These are phyloP conservation scores for Neoboletus magnificus DNA, from an alignment of 768 basidiomycete species.

Conservation along the genomic window DNA sequence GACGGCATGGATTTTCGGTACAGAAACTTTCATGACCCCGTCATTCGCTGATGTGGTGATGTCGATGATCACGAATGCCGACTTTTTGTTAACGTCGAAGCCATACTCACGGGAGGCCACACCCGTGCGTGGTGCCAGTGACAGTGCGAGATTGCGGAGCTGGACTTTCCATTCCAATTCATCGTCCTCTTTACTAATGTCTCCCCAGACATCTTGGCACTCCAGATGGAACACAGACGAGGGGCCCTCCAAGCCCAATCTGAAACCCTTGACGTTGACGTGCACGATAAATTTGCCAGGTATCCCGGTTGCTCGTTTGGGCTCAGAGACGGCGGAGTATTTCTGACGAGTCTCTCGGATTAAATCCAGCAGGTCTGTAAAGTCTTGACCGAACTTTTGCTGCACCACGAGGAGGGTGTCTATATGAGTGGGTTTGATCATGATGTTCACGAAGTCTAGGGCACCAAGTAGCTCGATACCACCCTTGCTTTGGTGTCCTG, in stretches of 20 bases:
- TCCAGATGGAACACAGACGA: slow-evolving; percentile 73
- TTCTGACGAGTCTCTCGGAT: slow-evolving; percentile 56
- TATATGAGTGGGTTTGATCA: slow-evolving; percentile 78
- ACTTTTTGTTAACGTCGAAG: slow-evolving; percentile 60
- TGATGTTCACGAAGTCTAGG: slow-evolving; percentile 67
- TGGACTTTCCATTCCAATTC: slow-evolving; percentile 63
- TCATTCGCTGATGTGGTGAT: slow-evolving; percentile 46
- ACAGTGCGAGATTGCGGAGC: slow-evolving; percentile 76
- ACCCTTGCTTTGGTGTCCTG: slow-evolving; percentile 51
- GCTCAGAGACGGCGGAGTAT: slow-evolving; percentile 10
- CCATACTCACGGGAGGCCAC: slow-evolving; percentile 33
- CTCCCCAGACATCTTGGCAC: slow-evolving; percentile 70
- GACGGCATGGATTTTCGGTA: slow-evolving; percentile 85
- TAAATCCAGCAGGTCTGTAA: slow-evolving; percentile 72
- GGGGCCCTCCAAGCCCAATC: slow-evolving; percentile 70
- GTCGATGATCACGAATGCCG: slow-evolving; percentile 85
- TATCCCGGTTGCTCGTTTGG: slow-evolving; percentile 14
- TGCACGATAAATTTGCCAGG: slow-evolving; percentile 44
- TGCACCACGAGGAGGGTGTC: slow-evolving; percentile 81
- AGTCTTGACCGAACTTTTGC: slow-evolving; percentile 87
- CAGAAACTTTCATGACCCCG: slow-evolving; percentile 44
- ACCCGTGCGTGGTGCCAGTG: slow-evolving; percentile 62
- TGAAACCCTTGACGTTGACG: slow-evolving; percentile 75
- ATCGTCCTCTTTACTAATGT: slow-evolving; percentile 42
- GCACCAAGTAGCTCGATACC: slow-evolving; percentile 52